Conservation (phyloP, 179 eudicot genomes). For the Silene noctiflora region DNA sequence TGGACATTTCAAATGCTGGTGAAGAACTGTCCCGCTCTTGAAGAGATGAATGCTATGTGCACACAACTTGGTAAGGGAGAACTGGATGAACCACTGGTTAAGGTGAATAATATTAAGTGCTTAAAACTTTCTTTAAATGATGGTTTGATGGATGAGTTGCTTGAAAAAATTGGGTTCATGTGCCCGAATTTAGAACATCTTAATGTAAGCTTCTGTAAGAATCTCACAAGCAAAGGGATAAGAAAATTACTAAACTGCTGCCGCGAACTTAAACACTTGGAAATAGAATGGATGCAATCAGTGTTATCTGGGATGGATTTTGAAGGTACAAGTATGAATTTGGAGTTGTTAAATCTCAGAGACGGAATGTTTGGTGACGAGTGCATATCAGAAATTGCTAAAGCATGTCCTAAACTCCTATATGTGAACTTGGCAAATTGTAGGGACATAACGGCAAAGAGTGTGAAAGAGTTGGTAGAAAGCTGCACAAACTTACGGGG, state of each 20-base stretch:
- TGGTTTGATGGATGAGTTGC: neutral
- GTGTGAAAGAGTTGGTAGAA: neutral
- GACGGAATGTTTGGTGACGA: neutral
- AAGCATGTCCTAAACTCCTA: neutral
- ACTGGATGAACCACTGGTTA: neutral
- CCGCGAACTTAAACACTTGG: neutral
- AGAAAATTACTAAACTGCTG: neutral
- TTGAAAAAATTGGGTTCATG: neutral
- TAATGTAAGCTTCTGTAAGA: neutral
- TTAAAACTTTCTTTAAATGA: neutral
- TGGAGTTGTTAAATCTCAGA: neutral
- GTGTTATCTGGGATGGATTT: neutral
- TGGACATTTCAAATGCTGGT: neutral
- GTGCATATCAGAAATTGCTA: neutral
- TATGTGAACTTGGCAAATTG: neutral
- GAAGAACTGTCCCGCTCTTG: neutral
- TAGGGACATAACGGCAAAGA: neutral
- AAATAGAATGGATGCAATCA: neutral
- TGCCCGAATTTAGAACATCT: neutral
- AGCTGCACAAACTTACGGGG: neutral
- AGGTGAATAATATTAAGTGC: neutral
- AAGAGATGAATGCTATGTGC: neutral
- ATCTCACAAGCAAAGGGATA: conserved; percentile 1
- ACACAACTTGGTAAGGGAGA: neutral
- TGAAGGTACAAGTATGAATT: neutral